Evolutionary conservation across 192 early-diverging fungal species (phyloP).

Genomic region (Dissophora ornata): DNA sequence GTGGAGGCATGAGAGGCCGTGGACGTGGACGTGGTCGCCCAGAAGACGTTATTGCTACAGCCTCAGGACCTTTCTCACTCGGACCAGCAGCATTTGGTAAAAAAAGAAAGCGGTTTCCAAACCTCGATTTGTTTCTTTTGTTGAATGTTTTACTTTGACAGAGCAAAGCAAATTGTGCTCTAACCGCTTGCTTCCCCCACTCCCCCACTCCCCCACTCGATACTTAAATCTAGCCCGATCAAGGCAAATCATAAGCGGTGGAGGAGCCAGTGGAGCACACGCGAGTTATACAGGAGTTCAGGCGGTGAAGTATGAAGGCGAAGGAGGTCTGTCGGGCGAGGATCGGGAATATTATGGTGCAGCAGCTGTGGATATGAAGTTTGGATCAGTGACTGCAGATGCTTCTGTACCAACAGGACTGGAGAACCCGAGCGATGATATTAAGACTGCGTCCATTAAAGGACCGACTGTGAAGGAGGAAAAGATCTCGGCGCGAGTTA

Average conservation of each 20-base stretch:
- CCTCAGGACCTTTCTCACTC: slow-evolving; percentile 66
- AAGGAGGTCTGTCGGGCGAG: slow-evolving; percentile 24
- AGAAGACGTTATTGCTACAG: slow-evolving; percentile 42
- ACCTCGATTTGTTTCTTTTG: background rate
- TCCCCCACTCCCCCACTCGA: no score
- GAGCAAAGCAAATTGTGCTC: no score
- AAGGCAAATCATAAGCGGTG: slow-evolving; percentile 19
- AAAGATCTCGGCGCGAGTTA: slow-evolving; percentile 19
- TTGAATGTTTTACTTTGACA: background rate
- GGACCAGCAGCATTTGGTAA: slow-evolving; percentile 57
- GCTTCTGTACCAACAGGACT: slow-evolving; percentile 47
- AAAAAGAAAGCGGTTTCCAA: background rate
- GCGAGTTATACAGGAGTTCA: slow-evolving; percentile 46
- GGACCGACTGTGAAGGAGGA: no score
- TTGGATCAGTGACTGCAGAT: slow-evolving; percentile 37
- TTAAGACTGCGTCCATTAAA: slow-evolving; percentile 5
- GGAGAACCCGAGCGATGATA: slow-evolving; percentile 22
- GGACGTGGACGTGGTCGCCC: slow-evolving; percentile 36
- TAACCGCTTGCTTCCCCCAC: no score
- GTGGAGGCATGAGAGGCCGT: slow-evolving; percentile 62
- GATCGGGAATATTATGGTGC: slow-evolving; percentile 47
- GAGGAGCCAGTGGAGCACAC: slow-evolving; percentile 49
- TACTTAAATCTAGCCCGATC: slow-evolving; percentile 39
- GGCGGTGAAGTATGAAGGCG: slow-evolving; percentile 26
- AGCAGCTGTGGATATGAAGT: slow-evolving; percentile 49